These are phyloP conservation scores for Fusarium phyllophilum DNA, from an alignment of 2,329 filamentous ascomycete species.

Conservation along the genomic window DNA sequence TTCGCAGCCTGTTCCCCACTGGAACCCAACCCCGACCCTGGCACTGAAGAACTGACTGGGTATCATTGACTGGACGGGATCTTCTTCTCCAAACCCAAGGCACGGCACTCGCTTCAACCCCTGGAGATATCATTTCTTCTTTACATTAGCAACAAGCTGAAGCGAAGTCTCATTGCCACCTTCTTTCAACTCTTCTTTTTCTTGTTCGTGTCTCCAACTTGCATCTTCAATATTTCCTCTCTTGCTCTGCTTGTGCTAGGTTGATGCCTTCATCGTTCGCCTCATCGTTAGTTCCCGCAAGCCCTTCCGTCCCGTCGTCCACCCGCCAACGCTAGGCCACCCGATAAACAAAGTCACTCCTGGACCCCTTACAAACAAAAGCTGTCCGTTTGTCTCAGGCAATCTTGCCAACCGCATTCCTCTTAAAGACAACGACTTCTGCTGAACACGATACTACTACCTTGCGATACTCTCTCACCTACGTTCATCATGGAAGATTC, in stretches of 20 bases:
- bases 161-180: slow-evolving; percentile 9
- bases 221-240: background rate
- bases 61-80: slow-evolving; percentile 12
- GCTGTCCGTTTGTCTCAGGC: background rate
- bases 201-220: background rate
- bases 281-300: slow-evolving; percentile 35
- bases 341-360: slow-evolving; percentile 10
- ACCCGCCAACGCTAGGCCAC: slow-evolving; percentile 43
- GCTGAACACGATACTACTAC: background rate
- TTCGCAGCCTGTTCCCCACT: slow-evolving; percentile 24
- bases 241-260: background rate
- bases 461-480: background rate
- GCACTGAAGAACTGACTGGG: background rate
- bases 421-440: slow-evolving; percentile 9
- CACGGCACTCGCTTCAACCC: slow-evolving; percentile 29
- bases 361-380: slow-evolving; percentile 27
- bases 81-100: slow-evolving; percentile 34
- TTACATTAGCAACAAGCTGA: slow-evolving; percentile 24
- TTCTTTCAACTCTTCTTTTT: background rate
- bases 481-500: slow-evolving; percentile 46
- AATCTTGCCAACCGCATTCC: slow-evolving; percentile 12
- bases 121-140: slow-evolving; percentile 36
- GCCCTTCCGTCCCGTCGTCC: slow-evolving; percentile 38
- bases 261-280: background rate
- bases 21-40: background rate